Base-by-base conservation (phyloP, 129 eudicot species). In the Solidago caesia region DNA sequence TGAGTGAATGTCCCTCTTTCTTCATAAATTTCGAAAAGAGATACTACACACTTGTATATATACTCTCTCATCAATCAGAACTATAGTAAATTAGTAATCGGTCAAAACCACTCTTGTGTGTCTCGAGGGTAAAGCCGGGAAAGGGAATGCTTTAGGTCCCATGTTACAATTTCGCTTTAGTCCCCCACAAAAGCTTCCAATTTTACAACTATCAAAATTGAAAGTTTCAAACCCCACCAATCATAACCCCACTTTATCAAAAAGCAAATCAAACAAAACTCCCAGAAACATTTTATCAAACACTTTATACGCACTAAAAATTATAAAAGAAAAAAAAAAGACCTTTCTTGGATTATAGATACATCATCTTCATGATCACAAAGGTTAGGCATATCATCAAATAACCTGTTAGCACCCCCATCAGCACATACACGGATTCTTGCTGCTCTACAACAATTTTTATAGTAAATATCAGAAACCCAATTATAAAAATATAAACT, bases 401-500 rank as follows among this genome's bases (percentile, higher is more conserved):
- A 84, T 16, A 84, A 72, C 26, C 82, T 82, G 58, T 84, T 84
- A 56, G 88, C 88, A 67, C 88, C 88, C 0, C 88, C 88, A 80
- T 84, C 88, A 76, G 88, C 88, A 74, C 88, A 84, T 4, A 84
- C 26, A 55, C 85, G 85, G 68, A 77, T 75, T 64, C 21, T 70
- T 79, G 87, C 87, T 84, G 84, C 80, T 78, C 83, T 74, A 82
- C 83, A 78, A 70, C 84, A 81, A 81, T 44, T 43, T 33, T 33
- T 1, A 33, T 33, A 33, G 3, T 33, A 33, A 33, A 0, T 33
- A 33, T 33, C 39, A 33, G 0, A 44, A 14, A 46, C 58, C 70
- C 67, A 16, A 45, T 8, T 39, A 21, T 12, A 67, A 11, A 26
- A 41, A 57, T 27, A 21, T 10, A 62, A 62, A 26, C 29, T 15